Conservation (phyloP, 768 basidiomycete genomes). For the Leucocoprinus sp. region DNA sequence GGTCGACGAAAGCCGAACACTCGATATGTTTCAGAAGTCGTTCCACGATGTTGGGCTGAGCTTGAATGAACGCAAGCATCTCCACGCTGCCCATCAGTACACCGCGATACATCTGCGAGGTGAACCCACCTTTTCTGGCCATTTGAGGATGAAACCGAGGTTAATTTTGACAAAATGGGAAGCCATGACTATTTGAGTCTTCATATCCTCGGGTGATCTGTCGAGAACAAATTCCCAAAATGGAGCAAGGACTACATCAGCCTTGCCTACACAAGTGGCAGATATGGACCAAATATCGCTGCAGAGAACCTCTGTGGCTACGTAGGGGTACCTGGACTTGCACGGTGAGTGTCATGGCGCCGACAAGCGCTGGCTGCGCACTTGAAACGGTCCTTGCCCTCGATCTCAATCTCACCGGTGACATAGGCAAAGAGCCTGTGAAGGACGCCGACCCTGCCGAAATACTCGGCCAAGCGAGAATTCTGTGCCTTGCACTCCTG, state of each 20-base stretch:
- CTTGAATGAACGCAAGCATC: slow-evolving; percentile 91
- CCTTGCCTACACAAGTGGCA: slow-evolving; percentile 73
- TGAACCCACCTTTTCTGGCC: slow-evolving; percentile 73
- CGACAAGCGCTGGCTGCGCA: slow-evolving; percentile 30
- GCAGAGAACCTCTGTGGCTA: slow-evolving; percentile 91
- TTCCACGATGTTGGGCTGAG: slow-evolving; percentile 73
- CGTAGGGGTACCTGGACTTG: slow-evolving; percentile 73
- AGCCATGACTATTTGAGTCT: slow-evolving; percentile 78
- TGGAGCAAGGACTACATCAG: slow-evolving; percentile 64
- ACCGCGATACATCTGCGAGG: slow-evolving; percentile 12
- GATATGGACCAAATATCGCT: slow-evolving; percentile 94
- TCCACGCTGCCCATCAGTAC: slow-evolving; percentile 28
- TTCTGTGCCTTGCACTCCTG: slow-evolving; percentile 96
- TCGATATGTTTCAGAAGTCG: slow-evolving; percentile 81
- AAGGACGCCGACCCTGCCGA: slow-evolving; percentile 73
- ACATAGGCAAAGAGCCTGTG: slow-evolving; percentile 79
- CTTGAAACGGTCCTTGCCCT: slow-evolving; percentile 77
- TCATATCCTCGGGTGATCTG: slow-evolving; percentile 77
- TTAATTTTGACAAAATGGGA: slow-evolving; percentile 95
- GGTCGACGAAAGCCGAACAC: slow-evolving; percentile 84
- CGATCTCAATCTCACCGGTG: slow-evolving; percentile 76
- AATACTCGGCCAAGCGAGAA: slow-evolving; percentile 80
- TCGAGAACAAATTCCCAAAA: slow-evolving; percentile 92
- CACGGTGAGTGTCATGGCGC: neutral
- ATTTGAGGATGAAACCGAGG: slow-evolving; percentile 79